phyloP scores from a whole-genome alignment of 2,329 filamentous ascomycete genomes.

The Cryphonectria nitschkei region DNA sequence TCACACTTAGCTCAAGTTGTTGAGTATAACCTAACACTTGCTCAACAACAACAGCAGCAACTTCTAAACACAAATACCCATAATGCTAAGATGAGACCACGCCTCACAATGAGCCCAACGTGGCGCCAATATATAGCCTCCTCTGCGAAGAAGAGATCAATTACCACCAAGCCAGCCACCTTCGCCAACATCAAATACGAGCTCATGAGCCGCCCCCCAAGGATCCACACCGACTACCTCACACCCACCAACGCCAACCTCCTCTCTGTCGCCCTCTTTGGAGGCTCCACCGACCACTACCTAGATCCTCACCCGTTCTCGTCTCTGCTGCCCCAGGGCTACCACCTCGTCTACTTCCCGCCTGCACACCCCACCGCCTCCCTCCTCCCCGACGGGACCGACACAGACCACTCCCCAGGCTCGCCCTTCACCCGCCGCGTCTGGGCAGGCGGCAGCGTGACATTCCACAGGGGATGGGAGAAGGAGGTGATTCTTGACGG shows the following conservation, averaged over 20 bases:
- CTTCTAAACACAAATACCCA: background rate
- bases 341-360: conserved; percentile 90
- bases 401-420: conserved; percentile 76
- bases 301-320: background rate
- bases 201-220: conserved; percentile 31
- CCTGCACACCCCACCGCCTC: conserved; percentile 62
- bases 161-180: conserved; percentile 22
- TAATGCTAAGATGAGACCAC: conserved; percentile 23
- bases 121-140: conserved; percentile 11
- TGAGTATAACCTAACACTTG: background rate
- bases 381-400: conserved; percentile 83
- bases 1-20: background rate
- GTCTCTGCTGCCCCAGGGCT: conserved; percentile 60
- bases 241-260: conserved; percentile 67
- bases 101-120: conserved; percentile 1
- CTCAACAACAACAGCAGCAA: background rate
- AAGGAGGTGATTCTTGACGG: conserved; percentile 44
- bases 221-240: conserved; percentile 48
- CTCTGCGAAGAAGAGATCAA: conserved; percentile 1
- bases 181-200: conserved; percentile 27
- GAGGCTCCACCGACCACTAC: background rate
- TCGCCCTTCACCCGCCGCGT: conserved; percentile 73
- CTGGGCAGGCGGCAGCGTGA: conserved; percentile 83
- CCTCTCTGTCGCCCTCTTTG: conserved; percentile 62
- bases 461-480: conserved; percentile 48